A percentile compares a stretch with the other conserved stretches of the same genome.
phyloP scores from a whole-genome alignment of 495 filamentous ascomycete genomes.

The Penicillium robsamsonii region DNA sequence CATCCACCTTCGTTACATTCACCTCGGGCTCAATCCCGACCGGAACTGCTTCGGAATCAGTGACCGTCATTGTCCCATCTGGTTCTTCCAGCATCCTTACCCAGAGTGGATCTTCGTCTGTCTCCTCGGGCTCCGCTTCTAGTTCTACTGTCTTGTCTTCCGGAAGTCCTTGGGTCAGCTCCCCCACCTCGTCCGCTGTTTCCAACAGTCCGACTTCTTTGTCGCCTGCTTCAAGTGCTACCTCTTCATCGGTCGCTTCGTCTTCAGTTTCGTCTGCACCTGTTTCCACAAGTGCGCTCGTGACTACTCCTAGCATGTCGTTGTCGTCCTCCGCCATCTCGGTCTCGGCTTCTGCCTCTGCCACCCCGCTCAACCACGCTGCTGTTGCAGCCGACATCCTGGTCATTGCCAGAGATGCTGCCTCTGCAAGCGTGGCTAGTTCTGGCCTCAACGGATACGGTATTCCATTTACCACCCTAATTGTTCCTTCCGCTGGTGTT shows the following conservation, averaged over 20 bases:
- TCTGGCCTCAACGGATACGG: constrained; percentile 60
- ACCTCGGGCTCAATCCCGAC: not conserved
- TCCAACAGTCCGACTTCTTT: constrained; percentile 1
- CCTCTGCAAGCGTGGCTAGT: constrained; percentile 45
- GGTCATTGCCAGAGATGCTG: constrained; percentile 54
- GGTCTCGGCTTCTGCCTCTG: constrained; percentile 22
- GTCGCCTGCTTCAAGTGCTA: not conserved
- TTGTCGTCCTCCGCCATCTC: constrained; percentile 29
- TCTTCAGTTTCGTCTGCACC: constrained; percentile 15
- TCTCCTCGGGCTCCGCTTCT: constrained; percentile 6
- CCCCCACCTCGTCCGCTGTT: not conserved
- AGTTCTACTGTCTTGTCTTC: constrained; percentile 7
- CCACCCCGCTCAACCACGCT: constrained; percentile 22
- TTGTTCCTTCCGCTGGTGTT: constrained; percentile 53
- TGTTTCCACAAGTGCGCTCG: constrained; percentile 16
- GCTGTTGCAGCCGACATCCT: constrained; percentile 50
- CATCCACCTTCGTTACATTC: constrained; percentile 19
- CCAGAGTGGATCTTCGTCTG: not conserved
- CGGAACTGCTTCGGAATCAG: constrained; percentile 6
- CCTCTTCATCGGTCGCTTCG: not conserved
- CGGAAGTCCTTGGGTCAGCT: constrained; percentile 1
- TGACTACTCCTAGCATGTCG: constrained; percentile 28
- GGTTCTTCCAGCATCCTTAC: constrained; percentile 4
- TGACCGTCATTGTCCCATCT: constrained; percentile 4
- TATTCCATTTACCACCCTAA: constrained; percentile 55